Base-by-base conservation (phyloP, 768 basidiomycete species). In the Gelatoporia subvermispora region DNA sequence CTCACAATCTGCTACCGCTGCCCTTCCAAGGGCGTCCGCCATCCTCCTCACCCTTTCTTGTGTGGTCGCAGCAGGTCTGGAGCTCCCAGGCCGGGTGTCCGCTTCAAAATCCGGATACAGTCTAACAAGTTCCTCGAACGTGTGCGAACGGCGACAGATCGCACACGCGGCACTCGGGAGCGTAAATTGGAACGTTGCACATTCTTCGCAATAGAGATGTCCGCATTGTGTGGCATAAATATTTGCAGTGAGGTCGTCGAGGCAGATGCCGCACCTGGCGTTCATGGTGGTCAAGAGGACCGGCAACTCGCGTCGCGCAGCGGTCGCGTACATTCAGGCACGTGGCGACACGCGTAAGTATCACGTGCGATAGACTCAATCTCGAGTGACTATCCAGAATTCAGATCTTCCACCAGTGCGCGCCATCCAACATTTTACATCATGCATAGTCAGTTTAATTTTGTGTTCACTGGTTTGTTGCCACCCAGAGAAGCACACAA, bases 141-240 rank as follows among this genome's bases (percentile, higher is more conserved):
- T 48, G 45, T 56, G 56, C 9, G 41, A 35, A 3, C 48, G 21
- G 44, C 61, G 53, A 43, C 61, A 63, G 7, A 56, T 43, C n/a
- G 59, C 58, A 7, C 57, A 56, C 35, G 52, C 52, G 2, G 53
- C 49, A 24, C 35, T 41, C 10, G 35, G 41, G 35, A 39, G 36
- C 10, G 52, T 28, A 47, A 63, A 63, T 28, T 55, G 48, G 46
- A 54, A 59, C 1, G 59, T 56, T 22, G 59, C 60, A 39, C 61
- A 63, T 31, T 57, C 58, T 3, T 54, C 37, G 49, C 62, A 63
- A 38, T 60, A 63, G 43, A 63, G 47, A 46, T 63, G 60, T 31
- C 60, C 60, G 31, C 62, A 63, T 11, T 45, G 51, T 24, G 58
- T 58, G 10, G 58, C 40, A 45, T 56, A 52, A 8, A 55, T 41